A percentile compares a stretch with the other conserved stretches of the same genome.
phyloP scores from a whole-genome alignment of 805 yeast species.

The Candida michaelii region DNA sequence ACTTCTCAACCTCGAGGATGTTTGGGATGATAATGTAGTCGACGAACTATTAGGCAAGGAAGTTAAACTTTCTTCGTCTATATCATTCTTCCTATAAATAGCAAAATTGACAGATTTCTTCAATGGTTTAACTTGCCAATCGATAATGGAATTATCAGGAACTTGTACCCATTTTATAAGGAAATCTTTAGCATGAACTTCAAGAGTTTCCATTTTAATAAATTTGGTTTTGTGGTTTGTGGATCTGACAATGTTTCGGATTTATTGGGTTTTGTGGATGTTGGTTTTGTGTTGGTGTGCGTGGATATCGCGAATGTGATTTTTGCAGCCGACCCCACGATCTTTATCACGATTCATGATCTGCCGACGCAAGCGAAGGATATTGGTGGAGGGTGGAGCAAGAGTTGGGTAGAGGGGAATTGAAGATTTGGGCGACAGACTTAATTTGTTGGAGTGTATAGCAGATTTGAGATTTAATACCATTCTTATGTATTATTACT shows the following conservation, averaged over 20 bases:
- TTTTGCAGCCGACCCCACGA: conserved; percentile 6
- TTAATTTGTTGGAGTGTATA: too few species aligned
- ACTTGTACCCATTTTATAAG: conserved; percentile 89
- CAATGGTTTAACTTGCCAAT: conserved; percentile 81
- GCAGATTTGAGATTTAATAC: too few species aligned
- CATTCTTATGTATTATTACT: too few species aligned
- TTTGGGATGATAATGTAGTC: conserved; percentile 12
- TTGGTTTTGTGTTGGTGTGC: background rate
- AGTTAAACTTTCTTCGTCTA: conserved; percentile 6
- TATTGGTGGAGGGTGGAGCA: too few species aligned
- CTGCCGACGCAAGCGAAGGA: background rate
- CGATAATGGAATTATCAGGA: conserved; percentile 61
- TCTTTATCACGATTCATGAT: background rate
- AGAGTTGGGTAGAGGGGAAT: too few species aligned
- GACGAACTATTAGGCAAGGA: conserved; percentile 10
- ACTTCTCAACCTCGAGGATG: conserved; percentile 18
- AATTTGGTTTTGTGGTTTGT: background rate
- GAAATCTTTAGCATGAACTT: conserved; percentile 85
- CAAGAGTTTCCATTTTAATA: conserved; percentile 83
- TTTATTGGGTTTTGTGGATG: background rate
- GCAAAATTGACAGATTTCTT: conserved; percentile 43
- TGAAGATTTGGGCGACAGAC: too few species aligned
- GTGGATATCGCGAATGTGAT: conserved; percentile 2
- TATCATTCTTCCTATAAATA: conserved; percentile 36
- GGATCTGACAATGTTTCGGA: background rate